These are phyloP conservation scores for Ulota crispa DNA, from an alignment of 225 moss, liverwort and hornwort genomes.

Conservation along the genomic window DNA sequence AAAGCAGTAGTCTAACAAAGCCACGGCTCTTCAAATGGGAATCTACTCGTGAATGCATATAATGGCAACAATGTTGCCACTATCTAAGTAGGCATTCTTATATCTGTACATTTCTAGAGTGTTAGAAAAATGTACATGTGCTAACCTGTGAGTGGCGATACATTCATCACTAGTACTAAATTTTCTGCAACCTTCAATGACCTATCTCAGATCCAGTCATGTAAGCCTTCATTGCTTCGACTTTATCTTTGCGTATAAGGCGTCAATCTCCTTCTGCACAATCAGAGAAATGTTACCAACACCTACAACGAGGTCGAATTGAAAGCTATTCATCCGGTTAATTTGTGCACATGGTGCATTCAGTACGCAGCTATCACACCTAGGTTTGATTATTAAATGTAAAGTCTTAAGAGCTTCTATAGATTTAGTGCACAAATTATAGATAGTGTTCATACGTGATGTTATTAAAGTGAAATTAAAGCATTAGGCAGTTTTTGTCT, in stretches of 20 bases:
- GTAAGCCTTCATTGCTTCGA: constrained; percentile 29
- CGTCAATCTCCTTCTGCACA: constrained; percentile 64
- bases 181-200: constrained; percentile 1
- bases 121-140: neutral
- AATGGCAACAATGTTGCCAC: neutral
- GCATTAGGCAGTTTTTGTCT: neutral
- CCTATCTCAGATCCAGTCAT: neutral
- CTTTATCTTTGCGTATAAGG: constrained; percentile 45
- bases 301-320: neutral
- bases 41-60: neutral
- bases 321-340: neutral
- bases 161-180: neutral
- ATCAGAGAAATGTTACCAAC: neutral
- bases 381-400: neutral
- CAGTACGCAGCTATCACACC: neutral
- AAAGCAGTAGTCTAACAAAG: constrained; percentile 6
- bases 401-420: neutral
- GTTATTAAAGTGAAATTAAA: neutral
- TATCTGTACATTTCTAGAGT: constrained; percentile 17
- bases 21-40: neutral
- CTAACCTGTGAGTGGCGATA: neutral
- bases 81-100: neutral
- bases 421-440: neutral
- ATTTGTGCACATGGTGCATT: neutral
- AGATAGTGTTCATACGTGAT: neutral